phyloP scores from a whole-genome alignment of 805 yeast species.

The Ogataea wickerhamii region DNA sequence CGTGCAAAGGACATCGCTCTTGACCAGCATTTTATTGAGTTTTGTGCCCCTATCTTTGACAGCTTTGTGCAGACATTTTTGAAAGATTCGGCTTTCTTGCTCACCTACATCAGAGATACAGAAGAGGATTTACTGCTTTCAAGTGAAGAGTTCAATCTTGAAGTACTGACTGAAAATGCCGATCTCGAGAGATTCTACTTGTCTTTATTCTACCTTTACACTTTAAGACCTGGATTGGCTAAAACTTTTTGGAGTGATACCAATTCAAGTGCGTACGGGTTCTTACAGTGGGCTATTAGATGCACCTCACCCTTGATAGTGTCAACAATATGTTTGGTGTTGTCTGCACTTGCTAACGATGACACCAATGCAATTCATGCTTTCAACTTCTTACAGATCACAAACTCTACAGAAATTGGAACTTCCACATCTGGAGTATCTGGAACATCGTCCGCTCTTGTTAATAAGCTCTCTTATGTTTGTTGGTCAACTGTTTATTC shows the following conservation, averaged over 20 bases:
- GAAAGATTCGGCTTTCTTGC: constrained; percentile 58
- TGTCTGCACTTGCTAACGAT: constrained; percentile 71
- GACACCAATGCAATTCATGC: constrained; percentile 49
- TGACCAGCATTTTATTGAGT: constrained; percentile 30
- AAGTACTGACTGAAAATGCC: constrained; percentile 65
- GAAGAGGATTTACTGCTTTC: constrained; percentile 72
- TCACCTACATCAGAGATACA: constrained; percentile 64
- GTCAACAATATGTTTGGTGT: constrained; percentile 74
- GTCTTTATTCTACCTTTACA: constrained; percentile 65
- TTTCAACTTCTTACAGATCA: constrained; percentile 43
- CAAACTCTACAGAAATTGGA: constrained; percentile 20
- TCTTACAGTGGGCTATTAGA: constrained; percentile 84
- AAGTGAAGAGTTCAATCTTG: constrained; percentile 50
- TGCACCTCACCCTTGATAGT: constrained; percentile 73
- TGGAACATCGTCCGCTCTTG: constrained; percentile 16
- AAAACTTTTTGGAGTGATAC: constrained; percentile 65
- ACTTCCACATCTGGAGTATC: constrained; percentile 9
- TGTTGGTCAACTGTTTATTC: constrained; percentile 37
- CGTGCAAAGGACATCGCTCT: constrained; percentile 21
- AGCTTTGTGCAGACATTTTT: constrained; percentile 53
- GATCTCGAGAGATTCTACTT: constrained; percentile 87
- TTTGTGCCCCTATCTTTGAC: constrained; percentile 43
- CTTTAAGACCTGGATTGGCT: constrained; percentile 56
- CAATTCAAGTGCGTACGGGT: constrained; percentile 68
- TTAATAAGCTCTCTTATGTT: constrained; percentile 28